Evolutionary conservation across 2,329 filamentous ascomycete species (phyloP).

Genomic region (Boeremia exigua): DNA sequence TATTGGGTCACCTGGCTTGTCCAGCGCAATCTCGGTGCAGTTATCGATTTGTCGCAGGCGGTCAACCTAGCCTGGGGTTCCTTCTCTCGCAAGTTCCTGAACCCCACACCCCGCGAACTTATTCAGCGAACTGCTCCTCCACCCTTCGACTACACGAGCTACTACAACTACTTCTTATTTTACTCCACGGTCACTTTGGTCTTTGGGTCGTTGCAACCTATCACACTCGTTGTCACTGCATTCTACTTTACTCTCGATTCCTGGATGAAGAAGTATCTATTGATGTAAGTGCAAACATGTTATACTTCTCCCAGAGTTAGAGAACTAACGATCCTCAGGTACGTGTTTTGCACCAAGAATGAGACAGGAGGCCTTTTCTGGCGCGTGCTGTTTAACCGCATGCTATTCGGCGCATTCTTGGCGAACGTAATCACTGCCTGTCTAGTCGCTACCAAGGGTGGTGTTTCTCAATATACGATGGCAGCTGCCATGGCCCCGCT

Average conservation of each 20-base stretch:
- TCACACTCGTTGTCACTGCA: conserved; percentile 84
- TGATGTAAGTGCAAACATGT: conserved; percentile 64
- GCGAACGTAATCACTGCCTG: conserved; percentile 80
- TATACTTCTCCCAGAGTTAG: background rate
- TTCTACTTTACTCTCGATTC: conserved; percentile 89
- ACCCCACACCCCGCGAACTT: conserved; percentile 85
- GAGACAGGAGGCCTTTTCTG: conserved; percentile 94
- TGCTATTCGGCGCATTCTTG: conserved; percentile 81
- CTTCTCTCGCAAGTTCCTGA: conserved; percentile 81
- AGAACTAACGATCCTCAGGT: conserved; percentile 36
- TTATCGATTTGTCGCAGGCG: conserved; percentile 90
- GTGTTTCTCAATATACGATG: conserved; percentile 54
- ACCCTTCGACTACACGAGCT: conserved; percentile 91
- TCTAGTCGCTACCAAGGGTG: conserved; percentile 72
- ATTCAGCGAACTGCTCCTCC: conserved; percentile 94
- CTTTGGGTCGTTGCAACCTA: conserved; percentile 83
- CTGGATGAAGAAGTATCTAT: conserved; percentile 91
- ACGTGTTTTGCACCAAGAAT: conserved; percentile 95
- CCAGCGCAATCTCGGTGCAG: conserved; percentile 89
- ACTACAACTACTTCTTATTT: conserved; percentile 98
- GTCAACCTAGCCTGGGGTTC: conserved; percentile 85
- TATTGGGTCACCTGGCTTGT: conserved; percentile 84
- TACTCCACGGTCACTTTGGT: conserved; percentile 89
- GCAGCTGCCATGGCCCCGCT: conserved; percentile 76
- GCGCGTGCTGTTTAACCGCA: conserved; percentile 90